Percentiles rank a stretch among this genome's conserved stretches.
Conservation (phyloP, 176 grass and related monocot genomes). For the Panicum miliaceum region DNA sequence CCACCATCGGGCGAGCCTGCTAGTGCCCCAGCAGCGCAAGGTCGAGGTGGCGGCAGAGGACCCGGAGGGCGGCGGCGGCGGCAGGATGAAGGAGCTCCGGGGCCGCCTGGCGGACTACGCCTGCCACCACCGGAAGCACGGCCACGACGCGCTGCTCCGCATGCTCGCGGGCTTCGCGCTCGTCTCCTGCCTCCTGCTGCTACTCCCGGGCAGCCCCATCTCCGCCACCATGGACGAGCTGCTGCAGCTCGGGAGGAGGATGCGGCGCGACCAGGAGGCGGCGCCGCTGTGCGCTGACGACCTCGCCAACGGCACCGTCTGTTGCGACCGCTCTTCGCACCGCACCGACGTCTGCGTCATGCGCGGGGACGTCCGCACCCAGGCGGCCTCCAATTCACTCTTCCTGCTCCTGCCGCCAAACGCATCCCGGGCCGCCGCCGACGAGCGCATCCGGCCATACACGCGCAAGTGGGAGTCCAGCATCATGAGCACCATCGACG, state of each 20-base stretch:
- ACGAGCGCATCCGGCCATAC: conserved; percentile 46
- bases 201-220: conserved; percentile 43
- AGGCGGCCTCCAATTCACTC: conserved; percentile 38
- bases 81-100: conserved; percentile 43
- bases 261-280: not conserved
- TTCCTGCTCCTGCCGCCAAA: conserved; percentile 25
- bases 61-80: not conserved
- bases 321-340: conserved; percentile 49
- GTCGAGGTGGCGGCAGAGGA: conserved; percentile 9
- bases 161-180: conserved; percentile 44
- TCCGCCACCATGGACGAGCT: conserved; percentile 51
- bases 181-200: conserved; percentile 35
- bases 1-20: conserved; percentile 50
- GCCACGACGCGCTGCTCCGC: conserved; percentile 44
- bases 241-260: conserved; percentile 27
- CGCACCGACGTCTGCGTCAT: conserved; percentile 66
- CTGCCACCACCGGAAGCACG: conserved; percentile 48
- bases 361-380: conserved; percentile 53
- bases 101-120: conserved; percentile 33
- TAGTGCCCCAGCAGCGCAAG: conserved; percentile 28
- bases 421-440: not conserved
- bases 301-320: conserved; percentile 40
- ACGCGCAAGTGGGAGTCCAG: conserved; percentile 85
- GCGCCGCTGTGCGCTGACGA: conserved; percentile 3
- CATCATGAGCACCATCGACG: conserved; percentile 82